Evolutionary conservation across 1,284 basidiomycete species (phyloP), one percentile per base, ranked within the genome.

Genomic region (Cutaneotrichosporon mucoides): DNA sequence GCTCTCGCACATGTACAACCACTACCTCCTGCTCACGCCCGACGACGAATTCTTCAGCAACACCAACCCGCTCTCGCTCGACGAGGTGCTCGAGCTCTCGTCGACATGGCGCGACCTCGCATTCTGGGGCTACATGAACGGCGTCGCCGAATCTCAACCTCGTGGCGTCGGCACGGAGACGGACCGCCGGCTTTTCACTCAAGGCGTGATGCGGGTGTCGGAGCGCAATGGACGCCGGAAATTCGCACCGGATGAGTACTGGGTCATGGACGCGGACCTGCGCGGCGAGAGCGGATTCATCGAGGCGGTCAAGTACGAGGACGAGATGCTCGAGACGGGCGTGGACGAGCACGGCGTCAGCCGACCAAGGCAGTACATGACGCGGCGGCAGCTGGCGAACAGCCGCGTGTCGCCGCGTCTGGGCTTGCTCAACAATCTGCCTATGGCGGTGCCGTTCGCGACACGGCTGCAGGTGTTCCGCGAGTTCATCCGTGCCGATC

Each of bases 401-500:
- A 5, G 33, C 11, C 46, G 35, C 13, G 70, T 88, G 50, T 89
- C 89, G 6, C 95, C 94, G 0, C 86, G 92, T 3, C 83, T 98
- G 1, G 90, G 91, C 4, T 84, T 98, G 35, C 84, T 99, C 54
- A 92, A 97, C 80, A 94, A 97, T 75, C 90, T 98, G 55, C 96
- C 95, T 0, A 98, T 99, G 79, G 86, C 92, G 11, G 90, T 99
- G 59, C 95, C 94, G 0, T 99, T 99, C 77, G 87, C 90, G 60
- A 85, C 87, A 0, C 86, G 95, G 16, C 89, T 98, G 6, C 83
- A 87, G 47, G 92, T 98, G 49, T 97, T 98, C 78, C 83, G 91
- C 35, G 81, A 85, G 56, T 96, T 95, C 71, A 84, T 96, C 51
- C 71, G 80, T 65, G 69, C 73, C 36, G 76, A 76, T 53, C 64